phyloP scores from a whole-genome alignment of 305 asterid genomes.

The Rubia peregrina region DNA sequence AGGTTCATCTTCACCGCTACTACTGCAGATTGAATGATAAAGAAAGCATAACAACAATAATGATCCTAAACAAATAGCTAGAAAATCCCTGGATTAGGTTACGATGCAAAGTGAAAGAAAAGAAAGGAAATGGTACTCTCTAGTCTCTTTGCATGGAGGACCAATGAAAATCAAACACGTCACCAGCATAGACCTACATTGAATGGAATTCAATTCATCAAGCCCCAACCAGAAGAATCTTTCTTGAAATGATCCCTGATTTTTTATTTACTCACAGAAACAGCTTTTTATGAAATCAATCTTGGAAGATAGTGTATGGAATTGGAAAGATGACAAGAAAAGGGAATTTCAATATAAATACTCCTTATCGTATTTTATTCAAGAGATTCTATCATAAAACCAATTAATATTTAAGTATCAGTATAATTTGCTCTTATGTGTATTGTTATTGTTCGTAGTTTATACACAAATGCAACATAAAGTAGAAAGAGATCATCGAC shows the following conservation, averaged over 20 bases:
- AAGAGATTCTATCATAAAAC: too few species aligned
- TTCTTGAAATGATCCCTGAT: constrained; percentile 19
- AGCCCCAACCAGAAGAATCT: constrained; percentile 25
- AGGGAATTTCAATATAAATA: neutral
- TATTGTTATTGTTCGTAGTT: too few species aligned
- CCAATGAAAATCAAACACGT: constrained; percentile 4
- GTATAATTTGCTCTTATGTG: too few species aligned
- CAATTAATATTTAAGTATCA: too few species aligned
- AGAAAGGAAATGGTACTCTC: neutral
- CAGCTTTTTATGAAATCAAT: constrained; percentile 43
- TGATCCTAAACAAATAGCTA: neutral
- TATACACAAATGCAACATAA: too few species aligned
- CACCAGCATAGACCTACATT: neutral
- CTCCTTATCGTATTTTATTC: neutral
- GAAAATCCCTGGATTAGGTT: neutral
- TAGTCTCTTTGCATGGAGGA: neutral
- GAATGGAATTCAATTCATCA: neutral
- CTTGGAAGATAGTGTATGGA: constrained; percentile 40
- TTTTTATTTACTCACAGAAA: constrained; percentile 1
- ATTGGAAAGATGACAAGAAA: constrained; percentile 22
- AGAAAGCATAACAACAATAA: neutral
- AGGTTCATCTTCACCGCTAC: too few species aligned
- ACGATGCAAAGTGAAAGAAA: neutral
- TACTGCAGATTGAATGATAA: too few species aligned
- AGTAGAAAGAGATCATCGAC: too few species aligned